Evolutionary conservation across 306 rosid genomes (phyloP).

Genomic region (Acacia acuminata): DNA sequence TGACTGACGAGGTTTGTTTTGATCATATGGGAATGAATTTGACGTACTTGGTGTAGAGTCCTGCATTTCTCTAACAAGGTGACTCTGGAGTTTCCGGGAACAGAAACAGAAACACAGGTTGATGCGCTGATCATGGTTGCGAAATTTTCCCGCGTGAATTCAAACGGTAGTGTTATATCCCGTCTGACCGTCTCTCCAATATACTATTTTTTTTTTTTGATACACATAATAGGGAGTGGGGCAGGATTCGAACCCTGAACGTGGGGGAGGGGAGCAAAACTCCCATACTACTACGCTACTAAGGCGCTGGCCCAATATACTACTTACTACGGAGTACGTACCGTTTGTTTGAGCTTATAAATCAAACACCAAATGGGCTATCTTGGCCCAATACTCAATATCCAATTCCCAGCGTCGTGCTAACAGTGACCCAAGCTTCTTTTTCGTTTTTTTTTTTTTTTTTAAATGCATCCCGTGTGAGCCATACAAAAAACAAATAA

Average conservation of each 20-base stretch:
- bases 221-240: no score
- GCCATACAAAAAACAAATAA: not conserved
- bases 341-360: not conserved
- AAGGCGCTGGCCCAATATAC: no score
- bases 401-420: not conserved
- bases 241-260: no score
- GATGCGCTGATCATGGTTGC: constrained; percentile 32
- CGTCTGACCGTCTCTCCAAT: not conserved
- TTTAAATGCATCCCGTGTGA: not conserved
- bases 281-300: no score
- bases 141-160: not conserved
- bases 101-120: not conserved
- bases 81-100: constrained; percentile 29
- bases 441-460: no score
- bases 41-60: constrained; percentile 42
- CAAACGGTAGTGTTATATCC: not conserved
- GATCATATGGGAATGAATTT: constrained; percentile 51
- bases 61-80: constrained; percentile 43
- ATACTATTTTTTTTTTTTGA: no score
- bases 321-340: not conserved
- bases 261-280: no score
- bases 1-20: constrained; percentile 55
- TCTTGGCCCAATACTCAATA: not conserved
- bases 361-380: not conserved
- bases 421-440: not conserved